A percentile compares a stretch with the other conserved stretches of the same genome.
Evolutionary conservation across 2,329 filamentous ascomycete genomes (phyloP).

Genomic region (Fusarium compactum): DNA sequence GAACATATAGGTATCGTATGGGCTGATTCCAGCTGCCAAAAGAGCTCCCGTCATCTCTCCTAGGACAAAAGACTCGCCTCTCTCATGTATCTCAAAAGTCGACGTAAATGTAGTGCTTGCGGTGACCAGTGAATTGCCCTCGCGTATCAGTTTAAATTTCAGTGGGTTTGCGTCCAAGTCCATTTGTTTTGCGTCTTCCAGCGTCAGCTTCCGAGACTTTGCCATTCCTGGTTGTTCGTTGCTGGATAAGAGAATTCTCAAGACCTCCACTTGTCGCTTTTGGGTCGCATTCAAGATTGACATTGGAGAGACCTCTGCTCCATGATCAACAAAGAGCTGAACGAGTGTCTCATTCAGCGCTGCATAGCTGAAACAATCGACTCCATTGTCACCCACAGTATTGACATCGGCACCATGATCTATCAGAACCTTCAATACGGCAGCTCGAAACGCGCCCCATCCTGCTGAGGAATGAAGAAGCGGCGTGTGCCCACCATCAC

Average conservation of each 20-base stretch:
- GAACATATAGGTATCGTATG: slow-evolving; percentile 7
- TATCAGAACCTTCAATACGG: slow-evolving; percentile 7
- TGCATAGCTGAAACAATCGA: slow-evolving; percentile 23
- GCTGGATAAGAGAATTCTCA: slow-evolving; percentile 27
- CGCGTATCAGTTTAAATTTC: not conserved
- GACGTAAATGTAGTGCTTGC: not conserved
- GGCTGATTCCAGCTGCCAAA: slow-evolving; percentile 15
- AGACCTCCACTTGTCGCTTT: not conserved
- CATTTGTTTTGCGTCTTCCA: not conserved
- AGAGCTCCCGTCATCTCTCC: slow-evolving; percentile 10
- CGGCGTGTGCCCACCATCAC: slow-evolving; percentile 14
- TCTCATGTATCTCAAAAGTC: not conserved
- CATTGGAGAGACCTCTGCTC: slow-evolving; percentile 15
- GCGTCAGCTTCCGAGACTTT: slow-evolving; percentile 1
- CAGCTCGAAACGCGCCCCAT: not conserved
- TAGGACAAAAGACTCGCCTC: no score
- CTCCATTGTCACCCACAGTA: not conserved
- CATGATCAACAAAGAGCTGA: slow-evolving; percentile 24
- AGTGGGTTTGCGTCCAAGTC: not conserved
- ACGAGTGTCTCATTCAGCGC: not conserved
- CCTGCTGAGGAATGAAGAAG: slow-evolving; percentile 13
- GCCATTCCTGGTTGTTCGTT: not conserved
- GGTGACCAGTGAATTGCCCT: slow-evolving; percentile 9
- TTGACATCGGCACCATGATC: slow-evolving; percentile 29
- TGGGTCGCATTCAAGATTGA: slow-evolving; percentile 4